Conservation (phyloP, 2,329 filamentous ascomycete genomes). For the Trichoderma harzianum region DNA sequence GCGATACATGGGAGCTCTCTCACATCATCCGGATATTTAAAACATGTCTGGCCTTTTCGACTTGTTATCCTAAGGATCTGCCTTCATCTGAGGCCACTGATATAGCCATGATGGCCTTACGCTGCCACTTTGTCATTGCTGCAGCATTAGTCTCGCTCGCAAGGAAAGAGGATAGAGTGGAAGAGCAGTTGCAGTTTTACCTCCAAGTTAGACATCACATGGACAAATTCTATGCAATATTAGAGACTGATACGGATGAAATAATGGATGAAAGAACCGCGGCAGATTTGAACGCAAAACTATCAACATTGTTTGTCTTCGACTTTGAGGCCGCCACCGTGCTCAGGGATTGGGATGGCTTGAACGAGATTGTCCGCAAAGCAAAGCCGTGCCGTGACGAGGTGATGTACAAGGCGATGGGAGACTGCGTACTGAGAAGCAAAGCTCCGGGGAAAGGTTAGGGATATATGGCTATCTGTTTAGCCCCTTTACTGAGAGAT, state of each 20-base stretch:
- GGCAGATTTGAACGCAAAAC: constrained; percentile 57
- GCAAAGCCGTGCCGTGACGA: constrained; percentile 44
- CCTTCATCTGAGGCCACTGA: constrained; percentile 42
- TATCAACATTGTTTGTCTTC: constrained; percentile 66
- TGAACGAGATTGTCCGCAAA: constrained; percentile 58
- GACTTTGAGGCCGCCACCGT: constrained; percentile 73
- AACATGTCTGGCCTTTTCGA: constrained; percentile 51
- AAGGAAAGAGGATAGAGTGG: constrained; percentile 47
- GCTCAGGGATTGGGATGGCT: constrained; percentile 64
- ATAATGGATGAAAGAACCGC: constrained; percentile 42
- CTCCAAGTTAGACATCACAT: constrained; percentile 58
- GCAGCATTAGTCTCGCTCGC: constrained; percentile 51
- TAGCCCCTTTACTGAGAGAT: not conserved
- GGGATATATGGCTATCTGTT: not conserved
- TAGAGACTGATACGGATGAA: constrained; percentile 37
- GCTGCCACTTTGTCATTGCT: constrained; percentile 67
- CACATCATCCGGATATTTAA: constrained; percentile 55
- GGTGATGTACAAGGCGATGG: constrained; percentile 58
- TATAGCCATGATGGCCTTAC: constrained; percentile 57
- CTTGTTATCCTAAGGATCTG: constrained; percentile 48
- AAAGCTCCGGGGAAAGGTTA: constrained; percentile 50
- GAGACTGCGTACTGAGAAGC: constrained; percentile 59
- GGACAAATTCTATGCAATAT: constrained; percentile 49
- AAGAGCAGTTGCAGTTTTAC: constrained; percentile 59
- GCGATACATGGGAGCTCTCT: constrained; percentile 50